A percentile compares a stretch with the other conserved stretches of the same genome.
These are phyloP conservation scores for Parachaetomium inaequale DNA, from an alignment of 495 filamentous ascomycete species.

Conservation along the genomic window DNA sequence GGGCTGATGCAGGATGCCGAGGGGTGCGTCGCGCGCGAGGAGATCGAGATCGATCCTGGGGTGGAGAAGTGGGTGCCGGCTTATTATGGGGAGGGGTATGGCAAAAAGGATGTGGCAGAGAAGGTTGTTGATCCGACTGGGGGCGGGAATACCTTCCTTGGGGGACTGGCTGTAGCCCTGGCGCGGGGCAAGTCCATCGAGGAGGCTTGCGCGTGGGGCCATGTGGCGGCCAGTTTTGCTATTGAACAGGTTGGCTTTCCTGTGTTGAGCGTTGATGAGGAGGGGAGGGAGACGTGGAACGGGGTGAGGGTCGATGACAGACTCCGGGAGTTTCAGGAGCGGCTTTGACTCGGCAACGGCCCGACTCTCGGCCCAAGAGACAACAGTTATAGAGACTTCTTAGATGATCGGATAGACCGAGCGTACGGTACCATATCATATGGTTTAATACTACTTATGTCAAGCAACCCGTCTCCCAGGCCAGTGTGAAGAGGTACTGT, in stretches of 20 bases:
- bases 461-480: not conserved
- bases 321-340: constrained; percentile 48
- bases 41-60: constrained; percentile 56
- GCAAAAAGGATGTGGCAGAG: constrained; percentile 46
- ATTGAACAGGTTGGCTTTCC: constrained; percentile 94
- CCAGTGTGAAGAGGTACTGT: not conserved
- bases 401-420: not conserved
- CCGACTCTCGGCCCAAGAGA: too few species aligned
- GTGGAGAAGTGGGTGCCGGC: constrained; percentile 56
- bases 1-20: constrained; percentile 48
- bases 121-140: constrained; percentile 87
- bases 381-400: not conserved
- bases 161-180: constrained; percentile 73
- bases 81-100: constrained; percentile 44
- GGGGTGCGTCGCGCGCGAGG: constrained; percentile 52
- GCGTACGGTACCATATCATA: not conserved
- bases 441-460: not conserved
- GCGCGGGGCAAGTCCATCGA: constrained; percentile 59
- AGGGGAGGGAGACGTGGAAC: constrained; percentile 76
- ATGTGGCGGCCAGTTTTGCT: constrained; percentile 85
- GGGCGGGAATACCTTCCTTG: constrained; percentile 92
- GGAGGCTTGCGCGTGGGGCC: constrained; percentile 71
- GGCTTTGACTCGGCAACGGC: constrained; percentile 16
- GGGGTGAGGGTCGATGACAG: constrained; percentile 53
- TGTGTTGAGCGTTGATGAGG: constrained; percentile 45